phyloP scores from a whole-genome alignment of 176 grass and related monocot species.

The Hyparrhenia diplandra region DNA sequence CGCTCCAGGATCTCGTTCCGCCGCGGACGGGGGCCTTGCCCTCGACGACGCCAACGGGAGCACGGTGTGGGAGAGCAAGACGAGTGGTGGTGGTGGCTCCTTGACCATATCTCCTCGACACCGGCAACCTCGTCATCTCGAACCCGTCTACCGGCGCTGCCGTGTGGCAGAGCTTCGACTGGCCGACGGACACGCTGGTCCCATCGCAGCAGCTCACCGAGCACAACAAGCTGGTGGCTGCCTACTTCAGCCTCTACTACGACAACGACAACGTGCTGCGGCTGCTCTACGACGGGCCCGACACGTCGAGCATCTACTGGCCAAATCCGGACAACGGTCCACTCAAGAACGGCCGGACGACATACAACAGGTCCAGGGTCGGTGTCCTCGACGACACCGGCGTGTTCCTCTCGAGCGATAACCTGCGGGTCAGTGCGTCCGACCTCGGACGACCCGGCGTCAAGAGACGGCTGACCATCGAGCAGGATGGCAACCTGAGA shows the following conservation, averaged over 20 bases:
- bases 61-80: slow-evolving; percentile 40
- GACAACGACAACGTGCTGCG: slow-evolving; percentile 55
- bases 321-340: neutral
- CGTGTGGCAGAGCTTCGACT: slow-evolving; percentile 40
- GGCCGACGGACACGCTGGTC: too few species aligned
- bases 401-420: slow-evolving; percentile 41
- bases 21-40: slow-evolving; percentile 35
- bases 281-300: slow-evolving; percentile 37
- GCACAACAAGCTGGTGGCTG: slow-evolving; percentile 21
- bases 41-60: slow-evolving; percentile 45
- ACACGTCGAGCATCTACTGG: slow-evolving; percentile 51
- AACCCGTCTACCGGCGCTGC: neutral
- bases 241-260: slow-evolving; percentile 36
- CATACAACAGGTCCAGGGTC: slow-evolving; percentile 41
- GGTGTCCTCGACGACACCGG: too few species aligned
- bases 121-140: slow-evolving; percentile 42
- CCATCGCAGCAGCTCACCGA: too few species aligned
- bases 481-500: slow-evolving; percentile 45
- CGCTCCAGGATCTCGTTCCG: slow-evolving; percentile 32
- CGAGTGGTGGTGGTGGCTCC: neutral
- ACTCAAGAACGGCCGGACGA: slow-evolving; percentile 16
- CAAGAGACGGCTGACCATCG: too few species aligned
- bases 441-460: slow-evolving; percentile 24
- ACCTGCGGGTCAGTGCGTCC: slow-evolving; percentile 1
- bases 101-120: slow-evolving; percentile 34